Evolutionary conservation across 2,329 filamentous ascomycete genomes (phyloP).

Genomic region (Orbilia javanica): DNA sequence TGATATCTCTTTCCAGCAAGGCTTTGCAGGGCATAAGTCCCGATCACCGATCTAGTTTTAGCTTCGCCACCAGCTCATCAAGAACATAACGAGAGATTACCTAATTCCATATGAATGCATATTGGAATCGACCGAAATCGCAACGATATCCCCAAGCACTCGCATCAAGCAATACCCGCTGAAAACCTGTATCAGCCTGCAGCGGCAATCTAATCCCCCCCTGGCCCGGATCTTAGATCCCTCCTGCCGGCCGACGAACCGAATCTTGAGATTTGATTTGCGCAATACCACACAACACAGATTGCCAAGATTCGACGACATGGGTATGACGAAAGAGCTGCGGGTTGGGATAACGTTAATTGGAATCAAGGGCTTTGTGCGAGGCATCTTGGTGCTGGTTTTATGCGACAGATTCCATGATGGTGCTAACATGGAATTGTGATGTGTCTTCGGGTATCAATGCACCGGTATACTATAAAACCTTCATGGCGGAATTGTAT

Average conservation of each 20-base stretch:
- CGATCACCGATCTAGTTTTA: neutral
- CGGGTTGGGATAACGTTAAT: conserved; percentile 26
- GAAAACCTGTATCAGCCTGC: neutral
- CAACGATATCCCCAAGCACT: neutral
- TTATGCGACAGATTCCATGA: no score
- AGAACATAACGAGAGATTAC: neutral
- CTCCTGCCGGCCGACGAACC: neutral
- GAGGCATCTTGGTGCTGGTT: neutral
- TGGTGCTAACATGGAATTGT: no score
- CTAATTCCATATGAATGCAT: no score
- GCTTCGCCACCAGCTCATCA: neutral
- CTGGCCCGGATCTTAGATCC: neutral
- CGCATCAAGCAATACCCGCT: neutral
- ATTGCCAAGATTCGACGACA: conserved; percentile 3
- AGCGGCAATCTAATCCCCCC: neutral
- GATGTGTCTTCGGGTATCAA: no score
- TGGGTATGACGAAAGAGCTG: conserved; percentile 25
- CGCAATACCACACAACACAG: conserved; percentile 14
- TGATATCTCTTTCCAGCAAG: neutral
- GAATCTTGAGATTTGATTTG: neutral
- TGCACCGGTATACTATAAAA: no score
- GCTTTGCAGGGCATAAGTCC: neutral
- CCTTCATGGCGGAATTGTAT: no score
- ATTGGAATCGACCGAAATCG: neutral
- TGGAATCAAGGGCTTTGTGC: neutral